Base-by-base conservation (phyloP, 352 stramenopile genomes). In the Pelagophyceae sp. region DNA sequence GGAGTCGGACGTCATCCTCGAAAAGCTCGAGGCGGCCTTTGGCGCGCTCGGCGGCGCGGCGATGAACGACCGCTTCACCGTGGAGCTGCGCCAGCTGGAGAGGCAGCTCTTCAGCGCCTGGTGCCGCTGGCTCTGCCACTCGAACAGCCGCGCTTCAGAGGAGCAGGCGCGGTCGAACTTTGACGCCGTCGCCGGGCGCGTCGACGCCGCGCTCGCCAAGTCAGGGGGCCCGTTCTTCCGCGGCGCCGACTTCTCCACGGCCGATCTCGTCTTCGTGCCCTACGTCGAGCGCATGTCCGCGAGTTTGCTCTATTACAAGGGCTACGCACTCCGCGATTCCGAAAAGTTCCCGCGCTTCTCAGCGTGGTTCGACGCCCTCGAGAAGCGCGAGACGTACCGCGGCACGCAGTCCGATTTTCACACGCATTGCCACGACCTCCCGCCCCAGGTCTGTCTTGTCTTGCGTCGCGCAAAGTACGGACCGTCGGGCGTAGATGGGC, bases 401-500 rank as follows among this genome's bases (percentile, higher is more conserved):
- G 79, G 80, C 51, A 83, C 78, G 17, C 78, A 82, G 78, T 82
- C 76, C 33, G 80, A 83, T 78, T 83, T 83, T 64, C 65, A 82
- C 77, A 83, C 80, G 33, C 78, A 82, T 64, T 65, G 38, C 31
- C 80, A 83, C 80, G 80, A 82, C 32, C 58, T 83, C 19, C 80
- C 80, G 31, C 80, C 80, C 19, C 70, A 82, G 38, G n/a, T n/a
- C n/a, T n/a, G n/a, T n/a, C n/a, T 76, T 83, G 45, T 71, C 58
- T 38, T 79, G 72, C 45, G 72, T 77, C 29, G 25, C 38, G 32
- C 27, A 69, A 50, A 38, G 45, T 11, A 77, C 38, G 11, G 31
- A 72, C 19, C n/a, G n/a, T n/a, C n/a, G n/a, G n/a, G n/a, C n/a
- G n/a, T n/a, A n/a, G 45, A 63, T 63, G 54, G 54, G 54, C 54